Evolutionary conservation across 1,284 basidiomycete genomes (phyloP).

Genomic region (Sanghuangporus baumii): DNA sequence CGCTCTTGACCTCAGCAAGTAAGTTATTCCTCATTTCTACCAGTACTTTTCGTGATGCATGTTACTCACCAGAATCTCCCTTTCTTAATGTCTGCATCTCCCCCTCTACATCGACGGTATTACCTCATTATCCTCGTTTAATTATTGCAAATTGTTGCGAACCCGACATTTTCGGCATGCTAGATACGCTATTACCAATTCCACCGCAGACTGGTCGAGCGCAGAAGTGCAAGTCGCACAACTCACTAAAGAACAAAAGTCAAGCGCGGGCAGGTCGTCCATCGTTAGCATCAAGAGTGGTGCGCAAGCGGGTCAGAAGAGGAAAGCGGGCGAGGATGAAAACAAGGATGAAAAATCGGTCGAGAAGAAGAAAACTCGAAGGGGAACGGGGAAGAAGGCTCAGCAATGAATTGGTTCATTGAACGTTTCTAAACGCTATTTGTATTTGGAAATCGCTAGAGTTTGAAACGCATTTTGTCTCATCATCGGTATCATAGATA

Average conservation of each 20-base stretch:
- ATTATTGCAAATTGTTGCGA: neutral
- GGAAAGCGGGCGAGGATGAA: conserved; percentile 48
- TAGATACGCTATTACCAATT: conserved; percentile 77
- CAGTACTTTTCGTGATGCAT: conserved; percentile 7
- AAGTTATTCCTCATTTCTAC: conserved; percentile 31
- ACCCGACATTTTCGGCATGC: neutral
- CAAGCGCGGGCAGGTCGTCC: conserved; percentile 45
- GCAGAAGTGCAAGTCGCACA: conserved; percentile 69
- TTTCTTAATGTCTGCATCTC: conserved; percentile 10
- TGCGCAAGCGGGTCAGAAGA: conserved; percentile 41
- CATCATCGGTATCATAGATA: no score
- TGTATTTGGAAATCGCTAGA: no score
- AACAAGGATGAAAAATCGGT: conserved; percentile 22
- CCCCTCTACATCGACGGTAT: neutral
- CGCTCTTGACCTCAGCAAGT: conserved; percentile 81
- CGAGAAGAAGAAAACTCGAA: conserved; percentile 44
- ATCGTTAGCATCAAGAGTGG: conserved; percentile 74
- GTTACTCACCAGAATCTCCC: conserved; percentile 23
- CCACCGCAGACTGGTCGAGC: conserved; percentile 62
- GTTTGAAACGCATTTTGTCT: no score
- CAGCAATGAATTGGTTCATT: conserved; percentile 37
- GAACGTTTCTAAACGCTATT: neutral
- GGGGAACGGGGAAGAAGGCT: conserved; percentile 48
- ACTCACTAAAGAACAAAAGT: conserved; percentile 26
- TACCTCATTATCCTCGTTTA: neutral